Percentiles rank a stretch among this genome's conserved stretches.
These are phyloP conservation scores for Collybia nuda DNA, from an alignment of 768 basidiomycete species.

Conservation along the genomic window DNA sequence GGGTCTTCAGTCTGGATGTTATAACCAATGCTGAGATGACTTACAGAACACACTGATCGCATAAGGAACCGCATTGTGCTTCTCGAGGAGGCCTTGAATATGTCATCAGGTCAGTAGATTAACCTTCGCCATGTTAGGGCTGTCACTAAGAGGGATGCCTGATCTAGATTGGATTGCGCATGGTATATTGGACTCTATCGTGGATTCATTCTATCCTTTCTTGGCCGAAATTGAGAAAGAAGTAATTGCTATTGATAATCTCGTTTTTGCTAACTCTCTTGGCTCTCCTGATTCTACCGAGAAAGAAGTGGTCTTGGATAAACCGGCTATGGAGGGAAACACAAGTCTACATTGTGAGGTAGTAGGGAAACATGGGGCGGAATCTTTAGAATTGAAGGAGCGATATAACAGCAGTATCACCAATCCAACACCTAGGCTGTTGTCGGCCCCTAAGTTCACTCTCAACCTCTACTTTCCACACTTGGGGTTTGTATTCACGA, in stretches of 20 bases:
- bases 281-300: conserved; percentile 1
- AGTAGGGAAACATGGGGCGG: too few relatives aligned
- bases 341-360: too few relatives aligned
- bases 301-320: neutral
- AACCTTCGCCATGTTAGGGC: neutral
- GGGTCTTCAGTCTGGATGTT: conserved; percentile 3
- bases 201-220: conserved; percentile 90
- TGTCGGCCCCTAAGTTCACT: conserved; percentile 31
- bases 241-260: conserved; percentile 71
- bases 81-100: conserved; percentile 59
- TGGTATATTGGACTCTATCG: conserved; percentile 87
- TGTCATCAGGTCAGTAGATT: conserved; percentile 64
- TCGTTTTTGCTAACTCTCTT: conserved; percentile 46
- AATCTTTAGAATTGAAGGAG: neutral
- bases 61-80: conserved; percentile 70
- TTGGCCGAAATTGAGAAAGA: conserved; percentile 80
- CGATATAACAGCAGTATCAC: conserved; percentile 15
- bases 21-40: neutral
- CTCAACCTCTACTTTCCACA: conserved; percentile 34
- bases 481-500: conserved; percentile 23
- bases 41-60: conserved; percentile 70
- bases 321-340: too few relatives aligned
- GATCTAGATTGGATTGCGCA: conserved; percentile 89
- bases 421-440: conserved; percentile 23
- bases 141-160: conserved; percentile 2